Evolutionary conservation across 179 eudicot genomes (phyloP).

Genomic region (Spergularia azorica): DNA sequence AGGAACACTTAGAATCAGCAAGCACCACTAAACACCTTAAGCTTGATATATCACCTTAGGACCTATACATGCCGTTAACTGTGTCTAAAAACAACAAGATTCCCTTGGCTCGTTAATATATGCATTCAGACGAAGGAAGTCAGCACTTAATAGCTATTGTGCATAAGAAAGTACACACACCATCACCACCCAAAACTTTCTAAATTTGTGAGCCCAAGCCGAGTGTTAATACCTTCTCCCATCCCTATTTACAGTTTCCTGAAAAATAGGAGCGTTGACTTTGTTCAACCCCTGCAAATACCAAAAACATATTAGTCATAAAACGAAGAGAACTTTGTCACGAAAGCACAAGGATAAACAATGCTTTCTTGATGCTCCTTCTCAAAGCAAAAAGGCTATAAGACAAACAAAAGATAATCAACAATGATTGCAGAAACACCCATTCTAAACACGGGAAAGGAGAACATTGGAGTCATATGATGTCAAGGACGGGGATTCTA

Average conservation of each 20-base stretch:
- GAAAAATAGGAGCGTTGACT: constrained; percentile 25
- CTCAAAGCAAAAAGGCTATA: constrained; percentile 69
- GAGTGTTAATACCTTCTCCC: constrained; percentile 43
- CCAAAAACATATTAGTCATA: background rate
- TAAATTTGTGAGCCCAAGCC: background rate
- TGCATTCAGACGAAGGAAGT: constrained; percentile 31
- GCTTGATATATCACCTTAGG: constrained; percentile 53
- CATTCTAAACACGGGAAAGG: background rate
- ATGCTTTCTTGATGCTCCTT: constrained; percentile 7
- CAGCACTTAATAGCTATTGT: background rate
- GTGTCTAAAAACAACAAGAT: constrained; percentile 68
- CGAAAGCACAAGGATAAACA: constrained; percentile 12
- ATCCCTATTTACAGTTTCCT: constrained; percentile 43
- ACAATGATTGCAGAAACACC: too few species aligned
- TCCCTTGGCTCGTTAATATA: constrained; percentile 87
- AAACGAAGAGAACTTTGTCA: background rate
- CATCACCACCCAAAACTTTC: background rate
- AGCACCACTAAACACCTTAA: constrained; percentile 12
- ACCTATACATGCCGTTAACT: constrained; percentile 69
- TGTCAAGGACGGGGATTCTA: too few species aligned
- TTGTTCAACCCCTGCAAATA: constrained; percentile 36
- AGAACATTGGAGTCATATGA: too few species aligned
- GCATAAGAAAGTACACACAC: too few species aligned
- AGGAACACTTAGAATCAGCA: constrained; percentile 2
- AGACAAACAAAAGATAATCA: constrained; percentile 22